Evolutionary conservation across 345 rosid genomes (phyloP).

Genomic region (Populus deltoides): DNA sequence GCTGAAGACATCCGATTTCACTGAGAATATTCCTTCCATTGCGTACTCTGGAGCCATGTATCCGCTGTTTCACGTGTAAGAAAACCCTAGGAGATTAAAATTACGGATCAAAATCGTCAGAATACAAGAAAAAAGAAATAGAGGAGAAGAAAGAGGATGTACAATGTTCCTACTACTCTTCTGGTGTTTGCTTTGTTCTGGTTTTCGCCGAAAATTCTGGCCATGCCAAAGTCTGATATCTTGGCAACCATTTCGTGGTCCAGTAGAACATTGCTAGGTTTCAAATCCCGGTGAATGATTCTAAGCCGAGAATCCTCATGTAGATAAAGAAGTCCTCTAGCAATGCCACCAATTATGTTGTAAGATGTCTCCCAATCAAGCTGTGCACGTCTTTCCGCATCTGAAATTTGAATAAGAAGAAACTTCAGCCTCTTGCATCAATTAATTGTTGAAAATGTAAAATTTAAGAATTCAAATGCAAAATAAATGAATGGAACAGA

Average conservation of each 20-base stretch:
- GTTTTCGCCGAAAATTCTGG: too few relatives aligned
- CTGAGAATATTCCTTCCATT: too few relatives aligned
- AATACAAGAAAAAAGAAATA: neutral
- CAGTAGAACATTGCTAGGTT: slow-evolving; percentile 41
- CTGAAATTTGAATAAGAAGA: neutral
- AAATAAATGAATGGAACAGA: neutral
- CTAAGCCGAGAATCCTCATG: slow-evolving; percentile 47
- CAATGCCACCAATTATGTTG: slow-evolving; percentile 40
- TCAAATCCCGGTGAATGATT: slow-evolving; percentile 49
- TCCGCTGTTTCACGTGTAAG: too few relatives aligned
- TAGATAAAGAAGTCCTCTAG: slow-evolving; percentile 44
- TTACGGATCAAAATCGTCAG: too few relatives aligned
- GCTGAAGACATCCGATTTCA: neutral
- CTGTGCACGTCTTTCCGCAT: neutral
- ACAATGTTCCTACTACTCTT: slow-evolving; percentile 32
- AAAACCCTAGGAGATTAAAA: too few relatives aligned
- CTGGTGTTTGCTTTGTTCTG: too few relatives aligned
- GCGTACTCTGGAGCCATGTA: neutral
- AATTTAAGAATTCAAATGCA: neutral
- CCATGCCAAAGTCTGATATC: slow-evolving; percentile 55
- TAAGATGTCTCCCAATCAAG: slow-evolving; percentile 15
- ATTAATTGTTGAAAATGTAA: neutral
- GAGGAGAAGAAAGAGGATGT: neutral
- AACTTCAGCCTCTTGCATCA: neutral
- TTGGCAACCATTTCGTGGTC: slow-evolving; percentile 42